These are phyloP conservation scores for Lanmaoa rubissima DNA, from an alignment of 768 basidiomycete species.

Conservation along the genomic window DNA sequence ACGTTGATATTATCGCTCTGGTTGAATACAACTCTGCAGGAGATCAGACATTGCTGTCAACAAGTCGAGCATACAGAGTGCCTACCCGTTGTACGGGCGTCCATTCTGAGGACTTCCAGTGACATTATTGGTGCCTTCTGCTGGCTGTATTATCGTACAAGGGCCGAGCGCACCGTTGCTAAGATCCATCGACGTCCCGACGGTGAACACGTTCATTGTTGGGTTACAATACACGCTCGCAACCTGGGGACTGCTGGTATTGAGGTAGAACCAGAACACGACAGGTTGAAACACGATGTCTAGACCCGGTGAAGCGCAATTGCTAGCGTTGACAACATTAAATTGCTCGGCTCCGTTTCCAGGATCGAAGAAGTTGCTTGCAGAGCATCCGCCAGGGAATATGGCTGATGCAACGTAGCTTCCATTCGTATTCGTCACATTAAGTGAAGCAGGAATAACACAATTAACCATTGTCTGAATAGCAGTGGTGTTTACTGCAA, in stretches of 20 bases:
- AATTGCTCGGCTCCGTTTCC: constrained; percentile 44
- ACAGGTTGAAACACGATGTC: constrained; percentile 49
- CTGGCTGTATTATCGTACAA: constrained; percentile 34
- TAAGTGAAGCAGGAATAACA: constrained; percentile 34
- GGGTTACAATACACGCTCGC: constrained; percentile 60
- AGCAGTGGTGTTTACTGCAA: constrained; percentile 53
- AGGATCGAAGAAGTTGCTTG: constrained; percentile 38
- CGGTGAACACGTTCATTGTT: constrained; percentile 42
- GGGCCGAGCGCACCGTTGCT: constrained; percentile 40
- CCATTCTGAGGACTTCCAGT: constrained; percentile 45
- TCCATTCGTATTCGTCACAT: constrained; percentile 21
- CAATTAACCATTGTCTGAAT: constrained; percentile 47
- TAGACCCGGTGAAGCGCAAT: constrained; percentile 30
- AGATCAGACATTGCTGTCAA: neutral
- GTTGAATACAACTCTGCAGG: constrained; percentile 41
- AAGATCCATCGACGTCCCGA: constrained; percentile 44
- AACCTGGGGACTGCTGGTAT: constrained; percentile 37
- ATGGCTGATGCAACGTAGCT: constrained; percentile 41
- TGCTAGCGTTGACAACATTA: constrained; percentile 42
- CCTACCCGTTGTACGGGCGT: constrained; percentile 60
- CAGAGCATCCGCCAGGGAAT: constrained; percentile 49
- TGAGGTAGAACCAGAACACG: constrained; percentile 65
- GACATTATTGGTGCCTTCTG: constrained; percentile 47
- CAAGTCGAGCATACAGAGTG: neutral
- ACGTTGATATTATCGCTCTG: constrained; percentile 43